Evolutionary conservation across 306 rosid species (phyloP).

Genomic region (Albizia julibrissin): DNA sequence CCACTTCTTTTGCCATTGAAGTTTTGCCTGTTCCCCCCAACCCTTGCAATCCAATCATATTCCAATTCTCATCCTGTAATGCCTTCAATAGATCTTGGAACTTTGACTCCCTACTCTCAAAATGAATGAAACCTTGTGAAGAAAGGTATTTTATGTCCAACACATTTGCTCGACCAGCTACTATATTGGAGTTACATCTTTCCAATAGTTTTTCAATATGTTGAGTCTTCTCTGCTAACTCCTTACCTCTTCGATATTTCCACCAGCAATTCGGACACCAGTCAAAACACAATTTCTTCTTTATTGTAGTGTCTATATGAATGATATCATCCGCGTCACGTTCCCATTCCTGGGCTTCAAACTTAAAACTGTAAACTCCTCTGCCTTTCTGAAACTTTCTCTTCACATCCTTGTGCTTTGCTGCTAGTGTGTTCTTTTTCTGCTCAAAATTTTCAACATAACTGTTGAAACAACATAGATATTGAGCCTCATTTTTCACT

Average conservation of each 20-base stretch:
- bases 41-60: background rate
- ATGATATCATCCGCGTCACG: background rate
- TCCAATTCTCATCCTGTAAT: background rate
- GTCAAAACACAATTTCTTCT: background rate
- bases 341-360: background rate
- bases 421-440: background rate
- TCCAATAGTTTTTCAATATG: background rate
- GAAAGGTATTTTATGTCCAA: background rate
- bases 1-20: background rate
- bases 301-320: background rate
- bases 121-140: background rate
- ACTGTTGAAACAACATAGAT: background rate
- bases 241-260: background rate
- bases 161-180: background rate
- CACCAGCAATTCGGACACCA: background rate
- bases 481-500: background rate
- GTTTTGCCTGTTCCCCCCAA: background rate
- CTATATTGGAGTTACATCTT: background rate
- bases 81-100: background rate
- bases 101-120: background rate
- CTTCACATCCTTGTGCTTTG: background rate
- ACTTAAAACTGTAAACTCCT: background rate
- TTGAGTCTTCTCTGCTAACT: background rate
- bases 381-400: background rate
- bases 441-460: background rate